A percentile compares a stretch with the other conserved stretches of the same genome.
Evolutionary conservation across 805 yeast species (phyloP).

Genomic region (Suhomyces kilbournensis): DNA sequence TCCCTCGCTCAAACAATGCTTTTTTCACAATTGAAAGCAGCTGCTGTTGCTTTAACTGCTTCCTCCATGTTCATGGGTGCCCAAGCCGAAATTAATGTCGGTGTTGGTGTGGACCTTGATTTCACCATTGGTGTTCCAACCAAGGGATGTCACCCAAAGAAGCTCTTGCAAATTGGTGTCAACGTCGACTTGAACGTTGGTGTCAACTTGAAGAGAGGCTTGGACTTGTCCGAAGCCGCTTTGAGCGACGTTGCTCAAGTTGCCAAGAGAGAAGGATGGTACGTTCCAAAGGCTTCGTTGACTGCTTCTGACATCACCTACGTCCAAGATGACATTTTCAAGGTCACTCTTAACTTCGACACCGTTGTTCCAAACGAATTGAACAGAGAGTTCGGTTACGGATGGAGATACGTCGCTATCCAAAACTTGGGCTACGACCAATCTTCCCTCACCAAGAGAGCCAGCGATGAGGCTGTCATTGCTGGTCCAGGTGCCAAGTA

Average conservation of each 20-base stretch:
- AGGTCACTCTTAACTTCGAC: slow-evolving; percentile 18
- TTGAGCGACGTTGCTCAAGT: not conserved
- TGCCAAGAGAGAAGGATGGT: slow-evolving; percentile 7
- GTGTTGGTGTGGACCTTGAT: slow-evolving; percentile 9
- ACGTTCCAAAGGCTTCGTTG: slow-evolving; percentile 17
- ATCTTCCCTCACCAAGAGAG: slow-evolving; percentile 6
- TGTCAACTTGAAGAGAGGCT: slow-evolving; percentile 10
- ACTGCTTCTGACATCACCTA: slow-evolving; percentile 14
- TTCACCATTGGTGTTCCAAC: slow-evolving; percentile 9
- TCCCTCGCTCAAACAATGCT: slow-evolving; percentile 10
- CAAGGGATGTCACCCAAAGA: slow-evolving; percentile 6
- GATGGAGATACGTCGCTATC: slow-evolving; percentile 6
- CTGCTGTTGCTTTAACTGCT: slow-evolving; percentile 10
- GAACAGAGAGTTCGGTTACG: slow-evolving; percentile 9
- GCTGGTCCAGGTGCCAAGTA: slow-evolving; percentile 10
- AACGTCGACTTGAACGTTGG: slow-evolving; percentile 10
- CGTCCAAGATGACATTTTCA: slow-evolving; percentile 15
- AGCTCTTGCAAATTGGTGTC: slow-evolving; percentile 10
- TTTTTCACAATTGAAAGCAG: slow-evolving; percentile 13
- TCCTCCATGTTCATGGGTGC: slow-evolving; percentile 7
- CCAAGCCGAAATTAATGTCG: slow-evolving; percentile 5
- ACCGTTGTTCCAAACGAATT: slow-evolving; percentile 15
- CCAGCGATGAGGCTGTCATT: slow-evolving; percentile 6
- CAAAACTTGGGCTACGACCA: slow-evolving; percentile 11
- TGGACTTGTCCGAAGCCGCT: not conserved